Base-by-base conservation (phyloP, 192 early-diverging fungal genomes). In the Cladochytrium replicatum region DNA sequence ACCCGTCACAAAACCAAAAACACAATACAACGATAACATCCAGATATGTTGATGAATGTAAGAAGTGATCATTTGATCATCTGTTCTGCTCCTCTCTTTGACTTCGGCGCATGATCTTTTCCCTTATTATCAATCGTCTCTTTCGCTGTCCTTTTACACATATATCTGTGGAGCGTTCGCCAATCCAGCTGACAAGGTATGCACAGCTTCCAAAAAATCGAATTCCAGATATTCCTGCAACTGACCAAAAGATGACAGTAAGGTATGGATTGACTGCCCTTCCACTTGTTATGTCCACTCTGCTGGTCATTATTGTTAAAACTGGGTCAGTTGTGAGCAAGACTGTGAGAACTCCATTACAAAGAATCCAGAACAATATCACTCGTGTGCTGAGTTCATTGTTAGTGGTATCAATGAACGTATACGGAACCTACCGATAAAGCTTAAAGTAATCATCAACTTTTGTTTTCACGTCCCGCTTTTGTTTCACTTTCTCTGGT, bases 221-320 rank as follows among this genome's bases (percentile, higher is more conserved):
- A 32, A 91, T 61, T 0, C 67, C 74, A 23, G 84, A 68, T 39
- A 91, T 58, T 0, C 54, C 77, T 6, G 83, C 78, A n/a, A 93
- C 86, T n/a, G 72, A 74, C 86, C 87, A 93, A 55, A 93, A 85
- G 46, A 93, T 79, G 61, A 89, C 80, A 15, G 75, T 77, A 41
- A 89, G 62, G 41, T 87, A 88, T 26, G 78, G 74, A 60, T 88
- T 86, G 52, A 80, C 72, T 32, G 46, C 15, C 3, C 49, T 41
- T 21, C 37, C 8, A 9, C 43, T 49, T 6, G 43, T 27, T 5
- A 50, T 42, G 27, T 43, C 26, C 7, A 23, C 21, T 9, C 37
- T 6, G 11, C 39, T 40, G 0, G 34, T 23, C 11, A 56, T 8
- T 41, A 30, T 50, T 24, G 48, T n/a, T 25, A 27, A 25, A 39